Conservation (phyloP, 129 eudicot genomes). For the Scalesia atractyloides region DNA sequence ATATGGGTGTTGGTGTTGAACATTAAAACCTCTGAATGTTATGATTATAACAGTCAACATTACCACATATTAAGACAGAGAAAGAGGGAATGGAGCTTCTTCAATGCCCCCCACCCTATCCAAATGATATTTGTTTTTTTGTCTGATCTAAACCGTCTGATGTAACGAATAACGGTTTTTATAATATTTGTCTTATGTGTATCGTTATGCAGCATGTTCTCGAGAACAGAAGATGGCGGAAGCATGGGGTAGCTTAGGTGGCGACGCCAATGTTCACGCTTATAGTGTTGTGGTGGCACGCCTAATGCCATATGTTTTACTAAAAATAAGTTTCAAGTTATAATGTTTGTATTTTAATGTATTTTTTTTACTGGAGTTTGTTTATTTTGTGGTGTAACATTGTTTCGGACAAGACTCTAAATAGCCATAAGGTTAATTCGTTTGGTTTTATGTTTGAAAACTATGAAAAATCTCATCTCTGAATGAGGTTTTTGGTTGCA, state of each 20-base stretch:
- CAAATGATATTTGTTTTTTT: neutral
- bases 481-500: neutral
- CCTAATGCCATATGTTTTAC: neutral
- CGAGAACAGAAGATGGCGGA: neutral
- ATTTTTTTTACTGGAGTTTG: neutral
- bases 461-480: neutral
- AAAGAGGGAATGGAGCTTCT: conserved; percentile 16
- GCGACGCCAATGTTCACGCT: neutral
- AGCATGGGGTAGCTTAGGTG: conserved; percentile 14
- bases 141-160: neutral
- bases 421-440: neutral
- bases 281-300: neutral
- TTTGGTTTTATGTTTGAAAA: neutral
- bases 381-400: neutral
- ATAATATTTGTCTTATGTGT: neutral
- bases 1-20: conserved; percentile 24
- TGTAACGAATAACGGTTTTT: conserved; percentile 3
- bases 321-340: neutral
- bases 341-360: neutral
- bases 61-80: conserved; percentile 2
- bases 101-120: neutral
- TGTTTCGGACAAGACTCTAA: neutral
- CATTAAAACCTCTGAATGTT: conserved; percentile 9
- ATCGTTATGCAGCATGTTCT: neutral
- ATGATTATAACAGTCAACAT: conserved; percentile 1